Percentiles rank a stretch among this genome's conserved stretches.
Conservation (phyloP, 2,329 filamentous ascomycete genomes). For the Aspergillus clavatus region DNA sequence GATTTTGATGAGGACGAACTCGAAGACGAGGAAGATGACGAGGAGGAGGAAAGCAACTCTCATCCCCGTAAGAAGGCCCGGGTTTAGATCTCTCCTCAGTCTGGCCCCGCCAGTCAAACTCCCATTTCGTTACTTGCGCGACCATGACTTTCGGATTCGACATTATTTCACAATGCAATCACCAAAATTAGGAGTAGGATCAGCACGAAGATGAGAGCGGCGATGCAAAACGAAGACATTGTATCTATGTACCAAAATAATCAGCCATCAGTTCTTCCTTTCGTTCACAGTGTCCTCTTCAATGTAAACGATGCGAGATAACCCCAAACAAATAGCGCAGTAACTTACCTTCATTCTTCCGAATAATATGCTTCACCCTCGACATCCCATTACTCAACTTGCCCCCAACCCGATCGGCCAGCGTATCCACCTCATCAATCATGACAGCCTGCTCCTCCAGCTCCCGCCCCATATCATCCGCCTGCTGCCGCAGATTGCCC, state of each 20-base stretch:
- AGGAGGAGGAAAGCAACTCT: slow-evolving; percentile 26
- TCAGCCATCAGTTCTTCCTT: slow-evolving; percentile 17
- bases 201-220: slow-evolving; percentile 77
- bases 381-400: slow-evolving; percentile 81
- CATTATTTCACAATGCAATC: slow-evolving; percentile 51
- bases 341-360: slow-evolving; percentile 78
- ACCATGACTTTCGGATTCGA: slow-evolving; percentile 13
- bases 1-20: slow-evolving; percentile 66
- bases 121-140: slow-evolving; percentile 4
- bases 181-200: slow-evolving; percentile 81
- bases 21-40: slow-evolving; percentile 47
- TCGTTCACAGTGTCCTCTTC: slow-evolving; percentile 4
- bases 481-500: slow-evolving; percentile 82
- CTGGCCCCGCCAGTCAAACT: slow-evolving; percentile 5
- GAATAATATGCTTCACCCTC: slow-evolving; percentile 78
- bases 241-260: slow-evolving; percentile 46
- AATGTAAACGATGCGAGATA: slow-evolving; percentile 4
- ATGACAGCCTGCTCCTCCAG: slow-evolving; percentile 91
- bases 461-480: slow-evolving; percentile 92
- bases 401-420: slow-evolving; percentile 82
- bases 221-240: slow-evolving; percentile 86
- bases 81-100: slow-evolving; percentile 22
- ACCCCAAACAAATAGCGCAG: neutral
- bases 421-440: slow-evolving; percentile 75
- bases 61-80: slow-evolving; percentile 44